phyloP scores from a whole-genome alignment of 2,329 filamentous ascomycete species.

The Penicillium griseofulvum region DNA sequence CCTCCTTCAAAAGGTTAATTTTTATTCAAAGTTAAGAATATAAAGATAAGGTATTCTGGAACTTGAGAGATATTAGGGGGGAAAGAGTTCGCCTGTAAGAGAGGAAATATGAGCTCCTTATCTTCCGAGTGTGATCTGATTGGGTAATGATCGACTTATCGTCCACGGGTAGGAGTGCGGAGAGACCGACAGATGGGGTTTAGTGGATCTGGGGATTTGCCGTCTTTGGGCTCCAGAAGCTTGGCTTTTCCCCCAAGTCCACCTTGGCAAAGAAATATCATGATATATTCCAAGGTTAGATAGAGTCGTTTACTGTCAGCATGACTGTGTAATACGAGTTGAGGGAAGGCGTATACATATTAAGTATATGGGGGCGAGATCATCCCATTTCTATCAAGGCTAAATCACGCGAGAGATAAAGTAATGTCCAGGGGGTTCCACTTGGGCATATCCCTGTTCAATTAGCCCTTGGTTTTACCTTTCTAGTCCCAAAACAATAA shows the following conservation, averaged over 20 bases:
- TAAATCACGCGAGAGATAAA: slow-evolving; percentile 18
- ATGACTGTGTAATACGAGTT: neutral
- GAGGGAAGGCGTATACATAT: too few species aligned
- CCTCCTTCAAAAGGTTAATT: neutral
- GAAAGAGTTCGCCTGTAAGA: too few species aligned
- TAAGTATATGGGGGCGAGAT: slow-evolving; percentile 1
- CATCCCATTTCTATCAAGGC: slow-evolving; percentile 16
- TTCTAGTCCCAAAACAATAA: neutral
- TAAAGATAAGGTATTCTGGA: neutral
- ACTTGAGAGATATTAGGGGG: too few species aligned
- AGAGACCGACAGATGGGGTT: slow-evolving; percentile 14
- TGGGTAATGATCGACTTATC: slow-evolving; percentile 19
- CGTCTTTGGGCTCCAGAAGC: slow-evolving; percentile 9
- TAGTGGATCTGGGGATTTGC: slow-evolving; percentile 12
- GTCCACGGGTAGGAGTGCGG: slow-evolving; percentile 15
- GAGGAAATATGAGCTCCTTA: neutral
- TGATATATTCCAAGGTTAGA: neutral
- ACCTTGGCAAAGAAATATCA: neutral
- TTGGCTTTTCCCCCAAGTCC: slow-evolving; percentile 5
- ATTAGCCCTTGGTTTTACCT: neutral
- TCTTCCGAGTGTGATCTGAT: slow-evolving; percentile 5
- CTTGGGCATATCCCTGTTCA: neutral
- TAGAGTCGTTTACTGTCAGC: neutral
- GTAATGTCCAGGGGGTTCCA: slow-evolving; percentile 1
- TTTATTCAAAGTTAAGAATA: neutral